Base-by-base conservation (phyloP, 2,329 filamentous ascomycete genomes). In the Lithohypha guttulata region DNA sequence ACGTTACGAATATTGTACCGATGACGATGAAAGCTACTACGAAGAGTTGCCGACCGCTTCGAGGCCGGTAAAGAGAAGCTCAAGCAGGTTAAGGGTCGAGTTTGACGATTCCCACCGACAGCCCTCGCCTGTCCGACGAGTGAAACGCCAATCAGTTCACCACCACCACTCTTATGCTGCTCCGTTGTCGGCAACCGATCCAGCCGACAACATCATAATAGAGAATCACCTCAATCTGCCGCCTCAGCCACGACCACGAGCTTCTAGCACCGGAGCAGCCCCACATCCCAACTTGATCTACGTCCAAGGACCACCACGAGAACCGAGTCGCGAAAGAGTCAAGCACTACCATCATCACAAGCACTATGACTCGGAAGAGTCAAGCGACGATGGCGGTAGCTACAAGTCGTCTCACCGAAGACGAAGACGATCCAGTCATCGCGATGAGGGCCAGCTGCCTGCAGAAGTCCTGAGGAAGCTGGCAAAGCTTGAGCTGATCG, bases 191-290 rank as follows among this genome's bases (percentile, higher is more conserved):
- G 20, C 41, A 27, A 8, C 39, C 34, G 6, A 48, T 39, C 25
- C 42, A 48, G 18, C 39, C 20, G 42, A 41, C 11, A 38, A 42
- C 13, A 41, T 46, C 13, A 39, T 46, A 28, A 43, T 50, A 14
- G 44, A 50, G 35, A 50, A 48, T 34, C 41, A 45, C 26, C 33
- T 50, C 15, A 43, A 39, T 23, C 46, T 50, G 26, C 47, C 47
- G 20, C 46, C 43, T 35, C 17, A 10, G 15, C 15, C 4, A 14
- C 46, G 48, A 14, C 46, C 43, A 28, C 42, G 48, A 31, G 46
- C 48, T 3, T 41, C 48, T n/a, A 50, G 48, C 36, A 42, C 41
- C 32, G 48, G 48, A 8, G 44, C 29, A 10, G 43, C 42, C 19
- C 42, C 43, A 20, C 44, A 46, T 34, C 46, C 43, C 14, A 46